phyloP scores from a whole-genome alignment of 345 rosid genomes.

The Trapa incisa region DNA sequence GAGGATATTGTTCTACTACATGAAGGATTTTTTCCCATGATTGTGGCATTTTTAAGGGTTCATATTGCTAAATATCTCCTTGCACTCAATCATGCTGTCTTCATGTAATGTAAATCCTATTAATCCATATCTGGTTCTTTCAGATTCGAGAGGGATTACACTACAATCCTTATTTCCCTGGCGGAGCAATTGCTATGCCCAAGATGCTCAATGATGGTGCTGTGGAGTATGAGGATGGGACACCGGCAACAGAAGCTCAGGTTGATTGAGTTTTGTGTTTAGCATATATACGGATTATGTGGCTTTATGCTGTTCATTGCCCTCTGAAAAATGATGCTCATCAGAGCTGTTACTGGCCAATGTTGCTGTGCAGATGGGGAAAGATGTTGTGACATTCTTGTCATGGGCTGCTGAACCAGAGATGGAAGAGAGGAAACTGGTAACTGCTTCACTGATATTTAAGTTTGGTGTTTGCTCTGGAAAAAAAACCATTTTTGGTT shows the following conservation, averaged over 20 bases:
- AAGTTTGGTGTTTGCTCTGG: not conserved
- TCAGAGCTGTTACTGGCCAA: not conserved
- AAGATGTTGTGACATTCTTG: slow-evolving; percentile 87
- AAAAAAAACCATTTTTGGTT: not conserved
- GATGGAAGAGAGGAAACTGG: slow-evolving; percentile 99
- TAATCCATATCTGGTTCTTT: not conserved
- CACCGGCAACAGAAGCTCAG: slow-evolving; percentile 16
- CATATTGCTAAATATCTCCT: no score
- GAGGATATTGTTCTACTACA: no score
- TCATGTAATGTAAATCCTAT: not conserved
- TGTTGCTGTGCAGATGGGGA: slow-evolving; percentile 74
- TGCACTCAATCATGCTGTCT: not conserved
- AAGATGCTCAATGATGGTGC: slow-evolving; percentile 97
- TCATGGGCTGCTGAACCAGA: slow-evolving; percentile 99
- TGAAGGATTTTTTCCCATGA: no score
- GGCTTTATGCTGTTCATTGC: slow-evolving; percentile 3
- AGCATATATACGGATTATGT: not conserved
- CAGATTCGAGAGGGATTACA: slow-evolving; percentile 41
- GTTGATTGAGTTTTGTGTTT: slow-evolving; percentile 19
- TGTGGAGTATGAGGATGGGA: slow-evolving; percentile 94
- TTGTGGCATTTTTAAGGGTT: not conserved
- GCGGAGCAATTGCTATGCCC: slow-evolving; percentile 99
- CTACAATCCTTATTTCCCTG: slow-evolving; percentile 72
- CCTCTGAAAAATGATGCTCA: not conserved
- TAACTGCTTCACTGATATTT: slow-evolving; percentile 11